Conservation (phyloP, 1,284 basidiomycete species). For the Puccinia novopanici region DNA sequence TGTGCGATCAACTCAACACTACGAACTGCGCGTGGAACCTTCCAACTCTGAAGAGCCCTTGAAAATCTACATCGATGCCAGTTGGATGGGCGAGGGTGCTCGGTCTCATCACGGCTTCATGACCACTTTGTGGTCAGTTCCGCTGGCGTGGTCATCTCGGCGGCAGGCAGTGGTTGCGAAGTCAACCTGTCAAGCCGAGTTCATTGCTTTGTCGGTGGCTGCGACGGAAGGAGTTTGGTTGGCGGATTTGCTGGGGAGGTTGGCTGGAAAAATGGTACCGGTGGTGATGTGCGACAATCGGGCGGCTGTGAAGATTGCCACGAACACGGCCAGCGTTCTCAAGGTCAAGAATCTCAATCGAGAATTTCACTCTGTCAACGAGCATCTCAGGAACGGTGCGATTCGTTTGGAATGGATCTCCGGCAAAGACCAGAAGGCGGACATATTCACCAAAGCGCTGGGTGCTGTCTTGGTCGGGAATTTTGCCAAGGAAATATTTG, state of each 20-base stretch:
- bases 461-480: not conserved
- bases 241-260: too few relatives aligned
- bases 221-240: too few relatives aligned
- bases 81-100: too few relatives aligned
- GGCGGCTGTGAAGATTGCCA: not conserved
- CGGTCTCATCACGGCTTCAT: too few relatives aligned
- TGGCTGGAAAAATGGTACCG: not conserved
- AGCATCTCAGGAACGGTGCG: not conserved
- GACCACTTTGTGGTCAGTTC: not conserved
- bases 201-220: too few relatives aligned
- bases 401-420: not conserved
- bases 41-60: not conserved
- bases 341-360: not conserved
- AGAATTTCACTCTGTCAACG: constrained; percentile 13
- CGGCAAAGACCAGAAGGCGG: not conserved
- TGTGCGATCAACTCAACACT: not conserved
- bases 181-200: too few relatives aligned
- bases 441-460: constrained; percentile 13
- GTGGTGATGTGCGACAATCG: not conserved
- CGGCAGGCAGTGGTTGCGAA: not conserved
- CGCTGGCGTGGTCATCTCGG: not conserved
- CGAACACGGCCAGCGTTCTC: not conserved
- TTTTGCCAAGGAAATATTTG: not conserved
- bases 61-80: not conserved
- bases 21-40: not conserved